Evolutionary conservation across 2,329 filamentous ascomycete genomes (phyloP).

Genomic region (Arthrobotrys entomopaga): DNA sequence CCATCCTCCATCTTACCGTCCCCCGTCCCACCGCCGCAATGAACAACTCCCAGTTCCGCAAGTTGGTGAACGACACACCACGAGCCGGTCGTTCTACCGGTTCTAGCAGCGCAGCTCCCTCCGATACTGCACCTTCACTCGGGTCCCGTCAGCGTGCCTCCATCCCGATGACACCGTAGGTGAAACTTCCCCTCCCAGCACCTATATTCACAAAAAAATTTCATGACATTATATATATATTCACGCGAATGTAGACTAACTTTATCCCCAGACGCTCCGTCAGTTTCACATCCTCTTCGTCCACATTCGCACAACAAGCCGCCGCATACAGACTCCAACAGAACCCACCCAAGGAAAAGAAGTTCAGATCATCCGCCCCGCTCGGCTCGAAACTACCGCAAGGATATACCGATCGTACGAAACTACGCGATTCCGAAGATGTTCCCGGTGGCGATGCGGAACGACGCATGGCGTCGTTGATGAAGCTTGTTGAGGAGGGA

Average conservation of each 20-base stretch:
- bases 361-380: slow-evolving; percentile 78
- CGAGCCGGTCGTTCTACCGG: slow-evolving; percentile 60
- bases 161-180: slow-evolving; percentile 94
- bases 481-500: slow-evolving; percentile 82
- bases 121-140: slow-evolving; percentile 69
- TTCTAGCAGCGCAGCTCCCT: slow-evolving; percentile 61
- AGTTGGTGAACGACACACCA: slow-evolving; percentile 73
- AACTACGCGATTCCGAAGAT: slow-evolving; percentile 68
- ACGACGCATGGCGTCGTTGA: slow-evolving; percentile 78
- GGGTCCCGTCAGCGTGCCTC: slow-evolving; percentile 81
- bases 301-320: slow-evolving; percentile 79
- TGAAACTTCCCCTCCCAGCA: slow-evolving; percentile 55
- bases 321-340: slow-evolving; percentile 71
- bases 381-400: slow-evolving; percentile 82
- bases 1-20: too few relatives aligned
- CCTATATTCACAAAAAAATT: slow-evolving; percentile 16
- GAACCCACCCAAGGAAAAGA: slow-evolving; percentile 70
- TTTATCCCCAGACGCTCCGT: slow-evolving; percentile 71
- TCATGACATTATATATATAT: slow-evolving; percentile 27
- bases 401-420: slow-evolving; percentile 86
- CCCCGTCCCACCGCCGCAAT: slow-evolving; percentile 68
- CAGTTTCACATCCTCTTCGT: slow-evolving; percentile 66
- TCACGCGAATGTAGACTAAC: slow-evolving; percentile 44
- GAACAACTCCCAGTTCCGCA: slow-evolving; percentile 96
- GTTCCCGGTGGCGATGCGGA: slow-evolving; percentile 70